Evolutionary conservation across 352 stramenopile species (phyloP), one percentile per base, ranked within the genome.

Genomic region (Salisapilia sapeloensis): DNA sequence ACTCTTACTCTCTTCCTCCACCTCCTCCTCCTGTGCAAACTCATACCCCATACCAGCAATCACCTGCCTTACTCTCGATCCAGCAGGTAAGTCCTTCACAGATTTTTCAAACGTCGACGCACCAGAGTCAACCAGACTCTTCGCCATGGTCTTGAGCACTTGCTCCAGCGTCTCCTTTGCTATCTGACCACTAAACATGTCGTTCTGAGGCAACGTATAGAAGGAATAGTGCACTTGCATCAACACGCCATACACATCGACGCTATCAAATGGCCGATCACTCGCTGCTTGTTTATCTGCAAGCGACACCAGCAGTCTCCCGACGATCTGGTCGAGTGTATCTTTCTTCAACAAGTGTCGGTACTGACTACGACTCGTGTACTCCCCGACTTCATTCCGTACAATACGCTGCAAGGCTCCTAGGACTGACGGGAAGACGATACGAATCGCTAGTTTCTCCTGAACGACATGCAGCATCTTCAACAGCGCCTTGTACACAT

Each of bases 141-240:
- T 56, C 2, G 66, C 55, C 17, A 85, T 84, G 29, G 82, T 60
- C 17, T 60, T 54, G 14, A 89, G 38, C 6, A 70, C 64, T 26
- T 58, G 52, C 17, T 76, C 59, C 63, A 89, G 82, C 26, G 75
- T 81, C 42, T 77, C 53, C 23, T 80, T 70, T 6, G 75, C 75
- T 18, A 77, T 78, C 27, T 81, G 60, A 13, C 70, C 61, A 7
- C 62, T 59, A 29, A 84, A 78, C 3, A 79, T 33, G 24, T 87
- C 60, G 6, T 40, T 67, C 25, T 60, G 42, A 6, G 71, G 58
- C 12, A 85, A 48, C 8, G 67, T 86, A 4, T 67, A 70, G 29
- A 90, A 86, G 42, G 87, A 85, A 22, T 56, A 78, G 36, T 90
- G 71, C 71, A 87, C 85, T 38, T 85, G 64, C 65, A 85, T 85